phyloP scores from a whole-genome alignment of 441 rosid genomes.

The Jatropha podagrica region DNA sequence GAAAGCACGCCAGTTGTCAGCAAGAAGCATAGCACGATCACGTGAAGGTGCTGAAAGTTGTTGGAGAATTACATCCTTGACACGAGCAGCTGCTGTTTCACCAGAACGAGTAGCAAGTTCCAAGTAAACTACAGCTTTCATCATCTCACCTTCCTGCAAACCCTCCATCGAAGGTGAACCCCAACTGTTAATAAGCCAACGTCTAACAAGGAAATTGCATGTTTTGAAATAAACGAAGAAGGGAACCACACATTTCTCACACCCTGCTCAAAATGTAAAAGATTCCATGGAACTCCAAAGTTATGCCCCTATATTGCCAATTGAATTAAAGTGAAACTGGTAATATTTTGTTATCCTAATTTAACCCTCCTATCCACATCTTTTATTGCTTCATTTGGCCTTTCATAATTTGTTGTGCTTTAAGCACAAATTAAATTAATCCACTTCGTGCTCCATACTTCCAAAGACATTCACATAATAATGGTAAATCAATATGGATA shows the following conservation, averaged over 20 bases:
- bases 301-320: not conserved
- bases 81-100: conserved; percentile 64
- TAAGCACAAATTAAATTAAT: not conserved
- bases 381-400: conserved; percentile 1
- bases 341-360: not conserved
- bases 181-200: not conserved
- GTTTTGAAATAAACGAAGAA: not conserved
- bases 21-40: conserved; percentile 48
- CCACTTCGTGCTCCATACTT: not conserved
- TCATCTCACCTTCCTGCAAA: conserved; percentile 71
- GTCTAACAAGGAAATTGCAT: conserved; percentile 1
- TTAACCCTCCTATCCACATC: not conserved
- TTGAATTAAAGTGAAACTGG: not conserved
- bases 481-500: not conserved
- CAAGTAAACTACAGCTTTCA: conserved; percentile 73
- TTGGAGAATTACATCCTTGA: conserved; percentile 63
- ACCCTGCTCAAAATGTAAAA: not conserved
- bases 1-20: conserved; percentile 57
- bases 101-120: conserved; percentile 90
- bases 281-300: not conserved
- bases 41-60: conserved; percentile 56
- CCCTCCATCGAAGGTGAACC: conserved; percentile 11
- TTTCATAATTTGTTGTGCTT: not conserved
- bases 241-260: too few relatives aligned
- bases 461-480: not conserved